Conservation (phyloP, 768 basidiomycete genomes). For the Boletus tomentosulus region DNA sequence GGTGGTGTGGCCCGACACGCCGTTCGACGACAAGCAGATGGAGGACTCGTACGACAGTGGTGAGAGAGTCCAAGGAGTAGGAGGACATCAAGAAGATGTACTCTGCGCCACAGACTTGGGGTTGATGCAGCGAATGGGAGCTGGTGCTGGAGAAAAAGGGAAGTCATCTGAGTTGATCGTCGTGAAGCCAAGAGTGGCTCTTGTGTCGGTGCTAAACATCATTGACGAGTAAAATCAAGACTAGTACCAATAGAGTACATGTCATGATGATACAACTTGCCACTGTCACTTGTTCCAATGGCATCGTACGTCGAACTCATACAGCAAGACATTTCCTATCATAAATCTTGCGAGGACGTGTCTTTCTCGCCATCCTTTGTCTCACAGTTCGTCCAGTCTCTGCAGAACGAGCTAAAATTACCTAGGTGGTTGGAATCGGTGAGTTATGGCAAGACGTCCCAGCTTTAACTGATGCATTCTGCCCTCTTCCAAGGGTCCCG, state of each 20-base stretch:
- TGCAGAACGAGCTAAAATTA: background rate
- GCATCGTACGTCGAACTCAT: too few relatives aligned
- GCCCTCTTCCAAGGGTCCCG: background rate
- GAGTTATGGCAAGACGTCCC: background rate
- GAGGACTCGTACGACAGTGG: conserved; percentile 20
- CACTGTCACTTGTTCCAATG: too few relatives aligned
- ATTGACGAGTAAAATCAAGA: conserved; percentile 8
- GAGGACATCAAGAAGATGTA: conserved; percentile 10
- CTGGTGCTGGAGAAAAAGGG: background rate
- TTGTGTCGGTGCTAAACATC: conserved; percentile 26
- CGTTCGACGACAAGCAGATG: conserved; percentile 1
- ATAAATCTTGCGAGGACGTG: background rate
- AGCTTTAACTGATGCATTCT: background rate
- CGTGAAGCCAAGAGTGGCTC: conserved; percentile 34
- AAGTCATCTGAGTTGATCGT: background rate
- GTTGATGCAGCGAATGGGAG: conserved; percentile 19
- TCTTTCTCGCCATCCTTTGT: background rate
- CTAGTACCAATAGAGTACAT: background rate
- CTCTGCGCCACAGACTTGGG: conserved; percentile 35
- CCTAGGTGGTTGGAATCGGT: conserved; percentile 5
- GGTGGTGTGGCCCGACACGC: background rate
- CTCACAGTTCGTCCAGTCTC: background rate
- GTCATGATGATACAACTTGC: too few relatives aligned
- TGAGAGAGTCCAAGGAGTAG: background rate
- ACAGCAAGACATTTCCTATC: background rate